These are phyloP conservation scores for Umbelopsis isabellina DNA, from an alignment of 192 early-diverging fungal genomes.

Conservation along the genomic window DNA sequence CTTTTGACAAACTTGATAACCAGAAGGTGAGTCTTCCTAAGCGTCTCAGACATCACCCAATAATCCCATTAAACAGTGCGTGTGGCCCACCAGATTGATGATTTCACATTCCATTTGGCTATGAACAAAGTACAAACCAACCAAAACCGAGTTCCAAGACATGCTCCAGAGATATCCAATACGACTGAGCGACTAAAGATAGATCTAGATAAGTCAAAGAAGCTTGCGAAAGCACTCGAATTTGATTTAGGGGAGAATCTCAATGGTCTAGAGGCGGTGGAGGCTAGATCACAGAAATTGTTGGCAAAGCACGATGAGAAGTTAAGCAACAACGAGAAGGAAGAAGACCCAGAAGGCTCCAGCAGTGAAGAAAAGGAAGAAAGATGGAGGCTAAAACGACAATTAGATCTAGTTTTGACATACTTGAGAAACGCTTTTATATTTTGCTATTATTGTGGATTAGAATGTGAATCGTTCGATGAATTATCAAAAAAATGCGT, in stretches of 20 bases:
- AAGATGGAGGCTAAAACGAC: slow-evolving; percentile 32
- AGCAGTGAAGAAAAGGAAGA: slow-evolving; percentile 28
- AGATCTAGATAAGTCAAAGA: slow-evolving; percentile 71
- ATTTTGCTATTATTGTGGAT: slow-evolving; percentile 95
- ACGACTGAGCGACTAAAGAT: slow-evolving; percentile 68
- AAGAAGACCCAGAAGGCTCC: slow-evolving; percentile 28
- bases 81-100: slow-evolving; percentile 50
- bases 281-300: slow-evolving; percentile 31
- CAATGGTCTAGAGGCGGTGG: slow-evolving; percentile 33
- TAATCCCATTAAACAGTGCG: neutral
- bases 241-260: slow-evolving; percentile 42
- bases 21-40: slow-evolving; percentile 33
- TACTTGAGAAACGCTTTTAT: slow-evolving; percentile 91
- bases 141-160: slow-evolving; percentile 51
- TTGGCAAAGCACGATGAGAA: slow-evolving; percentile 20
- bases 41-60: neutral
- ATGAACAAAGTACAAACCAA: slow-evolving; percentile 47
- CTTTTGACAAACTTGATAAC: slow-evolving; percentile 64
- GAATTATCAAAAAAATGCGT: slow-evolving; percentile 83
- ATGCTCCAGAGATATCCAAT: slow-evolving; percentile 74
- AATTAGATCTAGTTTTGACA: slow-evolving; percentile 80
- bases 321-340: neutral
- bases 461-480: slow-evolving; percentile 80
- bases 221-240: slow-evolving; percentile 62
- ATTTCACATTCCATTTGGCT: slow-evolving; percentile 58